Base-by-base conservation (phyloP, 1,139 yeast genomes). In the Taiozyma sp. region DNA sequence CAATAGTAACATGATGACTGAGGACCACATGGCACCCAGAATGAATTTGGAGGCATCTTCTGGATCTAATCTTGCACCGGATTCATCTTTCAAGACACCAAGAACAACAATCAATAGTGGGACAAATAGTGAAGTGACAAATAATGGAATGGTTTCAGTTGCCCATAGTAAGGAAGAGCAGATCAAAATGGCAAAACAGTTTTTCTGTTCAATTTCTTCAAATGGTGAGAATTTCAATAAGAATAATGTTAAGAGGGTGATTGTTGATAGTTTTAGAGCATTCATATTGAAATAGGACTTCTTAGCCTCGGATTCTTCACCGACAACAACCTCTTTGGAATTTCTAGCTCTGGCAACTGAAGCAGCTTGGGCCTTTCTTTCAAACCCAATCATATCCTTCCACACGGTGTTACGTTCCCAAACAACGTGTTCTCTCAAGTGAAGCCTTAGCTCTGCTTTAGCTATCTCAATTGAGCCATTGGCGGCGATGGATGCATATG, bases 321-420 rank as follows among this genome's bases (percentile, higher is more conserved):
- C 63, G 8, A 55, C 54, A n/a, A 61, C 36, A 22, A 58, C 55
- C 46, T 64, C 63, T 47, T 62, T 62, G 5, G 57, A 49, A 24
- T 55, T 49, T 4, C 47, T 55, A 41, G 59, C 59, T 44, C 59
- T 62, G 4, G 68, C 72, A 36, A 76, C 69, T 48, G 72, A 70
- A 2, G 81, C 81, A 41, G 79, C 79, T 57, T 82, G 84, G 2
- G 84, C 72, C 55, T 79, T 83, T 64, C 96, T 80, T 67, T 92
- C 97, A 63, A 91, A 71, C 13, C 93, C 93, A 65, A 91, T 85
- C 89, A 92, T 85, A 65, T 92, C 97, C 64, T 93, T 85, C 98
- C 98, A 92, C 27, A 92, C 97, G 0, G 97, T 92, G 67, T 90
- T 90, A 67, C 98, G 79, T 69, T 91, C 97, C 96, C 96, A 92